Percentiles rank a stretch among this genome's conserved stretches.
Evolutionary conservation across 192 early-diverging fungal species (phyloP).

Genomic region (Lobosporangium transversale): DNA sequence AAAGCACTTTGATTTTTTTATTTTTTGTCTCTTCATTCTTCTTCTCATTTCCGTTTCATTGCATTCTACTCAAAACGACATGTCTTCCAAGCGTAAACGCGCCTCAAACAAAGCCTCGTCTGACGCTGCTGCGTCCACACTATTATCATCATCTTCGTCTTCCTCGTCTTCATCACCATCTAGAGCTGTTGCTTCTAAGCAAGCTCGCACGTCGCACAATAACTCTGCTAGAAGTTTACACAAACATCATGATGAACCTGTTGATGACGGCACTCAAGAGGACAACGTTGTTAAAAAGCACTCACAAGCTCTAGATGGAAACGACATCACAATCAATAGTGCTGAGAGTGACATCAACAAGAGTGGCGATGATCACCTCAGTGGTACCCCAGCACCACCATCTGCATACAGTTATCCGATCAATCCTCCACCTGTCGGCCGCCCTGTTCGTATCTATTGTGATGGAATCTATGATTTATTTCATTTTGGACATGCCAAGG

Average conservation of each 20-base stretch:
- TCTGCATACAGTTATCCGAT: conserved; percentile 61
- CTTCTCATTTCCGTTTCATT: too few species aligned
- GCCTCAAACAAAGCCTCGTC: neutral
- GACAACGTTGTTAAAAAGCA: neutral
- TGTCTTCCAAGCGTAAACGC: conserved; percentile 26
- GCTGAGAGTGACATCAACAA: neutral
- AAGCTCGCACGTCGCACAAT: conserved; percentile 3
- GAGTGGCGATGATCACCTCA: neutral
- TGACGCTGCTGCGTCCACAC: neutral
- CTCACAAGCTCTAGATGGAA: too few species aligned
- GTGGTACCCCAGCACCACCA: conserved; percentile 1
- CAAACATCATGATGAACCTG: neutral
- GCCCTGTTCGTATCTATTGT: conserved; percentile 79
- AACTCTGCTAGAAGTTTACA: neutral
- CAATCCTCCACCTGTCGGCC: conserved; percentile 69
- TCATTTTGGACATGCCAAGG: conserved; percentile 82
- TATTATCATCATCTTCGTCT: too few species aligned
- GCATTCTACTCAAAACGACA: too few species aligned
- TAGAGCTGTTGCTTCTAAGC: neutral
- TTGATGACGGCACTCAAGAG: neutral
- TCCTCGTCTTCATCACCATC: neutral
- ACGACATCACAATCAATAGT: neutral
- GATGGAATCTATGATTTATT: conserved; percentile 89
- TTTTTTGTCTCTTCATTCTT: too few species aligned
- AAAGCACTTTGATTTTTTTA: too few species aligned